phyloP scores from a whole-genome alignment of 345 rosid genomes.

The Luvunga scandens region DNA sequence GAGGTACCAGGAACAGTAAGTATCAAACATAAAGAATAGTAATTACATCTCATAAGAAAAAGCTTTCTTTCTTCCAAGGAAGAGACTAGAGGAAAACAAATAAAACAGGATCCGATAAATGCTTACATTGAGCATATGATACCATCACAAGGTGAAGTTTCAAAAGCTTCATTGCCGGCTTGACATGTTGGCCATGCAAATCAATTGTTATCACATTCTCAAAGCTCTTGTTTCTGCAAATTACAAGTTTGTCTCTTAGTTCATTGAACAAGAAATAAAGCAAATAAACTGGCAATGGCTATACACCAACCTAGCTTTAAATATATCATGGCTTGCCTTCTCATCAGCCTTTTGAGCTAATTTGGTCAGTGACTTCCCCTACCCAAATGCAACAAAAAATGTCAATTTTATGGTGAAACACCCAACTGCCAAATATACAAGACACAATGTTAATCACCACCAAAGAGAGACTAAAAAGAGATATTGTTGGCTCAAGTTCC shows the following conservation, averaged over 20 bases:
- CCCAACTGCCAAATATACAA: neutral
- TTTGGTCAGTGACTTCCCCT: conserved; percentile 61
- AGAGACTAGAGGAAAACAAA: neutral
- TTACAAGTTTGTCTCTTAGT: conserved; percentile 17
- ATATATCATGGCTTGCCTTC: conserved; percentile 83
- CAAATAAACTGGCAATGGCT: neutral
- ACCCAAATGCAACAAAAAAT: conserved; percentile 15
- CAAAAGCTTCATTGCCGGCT: conserved; percentile 75
- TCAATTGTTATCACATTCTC: conserved; percentile 87
- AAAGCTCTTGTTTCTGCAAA: conserved; percentile 73
- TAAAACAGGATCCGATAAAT: neutral
- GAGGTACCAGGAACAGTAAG: conserved; percentile 18
- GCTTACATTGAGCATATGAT: conserved; percentile 70
- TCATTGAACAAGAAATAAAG: conserved; percentile 10
- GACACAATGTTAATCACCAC: conserved; percentile 5
- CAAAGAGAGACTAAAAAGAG: neutral
- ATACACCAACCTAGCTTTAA: conserved; percentile 67
- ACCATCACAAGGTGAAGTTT: conserved; percentile 75
- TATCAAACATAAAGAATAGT: conserved; percentile 4
- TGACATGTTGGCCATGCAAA: conserved; percentile 94
- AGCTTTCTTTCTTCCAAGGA: neutral
- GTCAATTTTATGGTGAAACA: conserved; percentile 11
- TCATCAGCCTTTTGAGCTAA: conserved; percentile 75
- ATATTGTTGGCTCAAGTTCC: neutral
- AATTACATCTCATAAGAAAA: neutral